These are phyloP conservation scores for Kokia cookei DNA, from an alignment of 441 rosid genomes.

Conservation along the genomic window DNA sequence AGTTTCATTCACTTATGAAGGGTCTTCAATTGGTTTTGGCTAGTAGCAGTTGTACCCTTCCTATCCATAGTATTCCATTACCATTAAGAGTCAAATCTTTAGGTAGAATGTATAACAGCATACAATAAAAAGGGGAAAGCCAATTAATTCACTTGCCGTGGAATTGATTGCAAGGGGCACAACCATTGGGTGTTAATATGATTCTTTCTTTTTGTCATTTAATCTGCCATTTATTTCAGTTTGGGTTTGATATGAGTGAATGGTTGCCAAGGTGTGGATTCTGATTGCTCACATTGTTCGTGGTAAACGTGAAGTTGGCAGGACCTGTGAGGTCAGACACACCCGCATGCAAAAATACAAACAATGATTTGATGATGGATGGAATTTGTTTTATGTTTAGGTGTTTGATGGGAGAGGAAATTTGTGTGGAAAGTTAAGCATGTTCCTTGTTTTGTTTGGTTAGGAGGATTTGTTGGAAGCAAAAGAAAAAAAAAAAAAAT, in stretches of 20 bases:
- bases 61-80: not conserved
- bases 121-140: not conserved
- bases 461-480: not conserved
- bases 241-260: not conserved
- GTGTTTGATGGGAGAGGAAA: not conserved
- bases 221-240: not conserved
- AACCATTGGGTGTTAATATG: not conserved
- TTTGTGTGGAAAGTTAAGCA: not conserved
- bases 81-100: not conserved
- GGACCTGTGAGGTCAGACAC: not conserved
- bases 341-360: not conserved
- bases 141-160: not conserved
- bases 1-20: not conserved
- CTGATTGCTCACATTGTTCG: not conserved
- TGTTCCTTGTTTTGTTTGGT: not conserved
- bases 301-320: not conserved
- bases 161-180: not conserved
- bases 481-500: too few species aligned
- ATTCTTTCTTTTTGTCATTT: not conserved
- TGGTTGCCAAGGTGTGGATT: not conserved
- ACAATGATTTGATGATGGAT: not conserved
- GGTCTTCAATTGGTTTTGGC: not conserved
- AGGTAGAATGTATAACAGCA: not conserved
- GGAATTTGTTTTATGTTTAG: not conserved
- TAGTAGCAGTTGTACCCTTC: slow-evolving; percentile 1